Conservation (phyloP, 2,329 filamentous ascomycete genomes). For the Shiraia bambusicola region DNA sequence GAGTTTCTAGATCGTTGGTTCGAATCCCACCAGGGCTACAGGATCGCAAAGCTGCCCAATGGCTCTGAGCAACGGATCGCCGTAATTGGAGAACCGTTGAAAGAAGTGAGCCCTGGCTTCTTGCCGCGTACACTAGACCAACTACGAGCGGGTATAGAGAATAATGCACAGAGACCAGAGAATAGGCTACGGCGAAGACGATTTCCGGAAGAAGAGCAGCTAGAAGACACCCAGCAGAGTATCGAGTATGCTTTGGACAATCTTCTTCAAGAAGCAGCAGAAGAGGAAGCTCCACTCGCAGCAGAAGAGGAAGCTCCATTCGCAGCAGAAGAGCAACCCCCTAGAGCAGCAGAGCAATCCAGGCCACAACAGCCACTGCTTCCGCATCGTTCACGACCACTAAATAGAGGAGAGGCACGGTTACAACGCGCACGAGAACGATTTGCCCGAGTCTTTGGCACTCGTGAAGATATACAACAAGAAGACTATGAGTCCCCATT, state of each 20-base stretch:
- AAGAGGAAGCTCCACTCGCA: slow-evolving; percentile 13
- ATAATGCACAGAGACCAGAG: slow-evolving; percentile 32
- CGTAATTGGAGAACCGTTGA: slow-evolving; percentile 51
- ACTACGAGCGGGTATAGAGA: slow-evolving; percentile 37
- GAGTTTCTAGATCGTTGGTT: slow-evolving; percentile 52
- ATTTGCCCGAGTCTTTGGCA: slow-evolving; percentile 47
- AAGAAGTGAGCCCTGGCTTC: slow-evolving; percentile 50
- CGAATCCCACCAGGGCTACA: slow-evolving; percentile 52
- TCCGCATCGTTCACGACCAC: slow-evolving; percentile 11
- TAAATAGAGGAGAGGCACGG: slow-evolving; percentile 19
- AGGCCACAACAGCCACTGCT: not conserved
- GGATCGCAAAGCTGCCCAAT: slow-evolving; percentile 43
- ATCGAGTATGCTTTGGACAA: slow-evolving; percentile 40
- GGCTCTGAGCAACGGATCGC: slow-evolving; percentile 49
- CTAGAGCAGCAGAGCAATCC: not conserved
- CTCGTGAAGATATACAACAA: slow-evolving; percentile 49
- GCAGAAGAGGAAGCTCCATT: slow-evolving; percentile 2
- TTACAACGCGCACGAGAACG: slow-evolving; percentile 31
- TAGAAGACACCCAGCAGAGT: slow-evolving; percentile 28
- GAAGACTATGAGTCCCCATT: slow-evolving; percentile 54
- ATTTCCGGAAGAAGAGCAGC: slow-evolving; percentile 26
- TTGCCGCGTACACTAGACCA: slow-evolving; percentile 52
- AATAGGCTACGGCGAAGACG: slow-evolving; percentile 30
- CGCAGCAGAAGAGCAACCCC: not conserved
- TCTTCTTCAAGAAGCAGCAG: slow-evolving; percentile 32